These are phyloP conservation scores for Fraxinus dipetala DNA, from an alignment of 305 asterid species.

Conservation along the genomic window DNA sequence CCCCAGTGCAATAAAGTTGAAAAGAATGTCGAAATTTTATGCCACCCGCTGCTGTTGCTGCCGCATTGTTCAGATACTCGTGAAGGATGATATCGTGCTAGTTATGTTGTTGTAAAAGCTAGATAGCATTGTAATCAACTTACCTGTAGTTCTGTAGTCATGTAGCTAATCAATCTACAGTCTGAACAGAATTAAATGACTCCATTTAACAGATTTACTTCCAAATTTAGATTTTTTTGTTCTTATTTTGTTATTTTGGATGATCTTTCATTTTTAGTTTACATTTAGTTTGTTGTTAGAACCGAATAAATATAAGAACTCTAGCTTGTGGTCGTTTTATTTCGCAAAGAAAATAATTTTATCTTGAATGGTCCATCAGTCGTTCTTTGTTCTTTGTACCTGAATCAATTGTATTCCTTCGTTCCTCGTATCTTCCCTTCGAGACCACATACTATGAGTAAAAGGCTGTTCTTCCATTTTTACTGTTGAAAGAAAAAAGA, in stretches of 20 bases:
- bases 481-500: background rate
- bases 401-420: background rate
- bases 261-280: background rate
- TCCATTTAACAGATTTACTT: background rate
- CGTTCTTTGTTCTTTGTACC: background rate
- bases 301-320: background rate
- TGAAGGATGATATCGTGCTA: background rate
- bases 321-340: background rate
- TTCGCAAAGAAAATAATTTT: background rate
- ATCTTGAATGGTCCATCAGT: background rate
- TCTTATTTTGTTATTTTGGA: background rate
- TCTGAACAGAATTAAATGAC: background rate
- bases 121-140: background rate
- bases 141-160: background rate
- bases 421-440: background rate
- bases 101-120: background rate
- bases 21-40: background rate
- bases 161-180: background rate
- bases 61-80: background rate
- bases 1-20: slow-evolving; percentile 36
- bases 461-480: background rate
- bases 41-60: background rate
- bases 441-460: background rate
- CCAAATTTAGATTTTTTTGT: background rate
- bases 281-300: background rate